Evolutionary conservation across 495 filamentous ascomycete genomes (phyloP), one percentile per base, ranked within the genome.

Genomic region (Durotheca rogersii): DNA sequence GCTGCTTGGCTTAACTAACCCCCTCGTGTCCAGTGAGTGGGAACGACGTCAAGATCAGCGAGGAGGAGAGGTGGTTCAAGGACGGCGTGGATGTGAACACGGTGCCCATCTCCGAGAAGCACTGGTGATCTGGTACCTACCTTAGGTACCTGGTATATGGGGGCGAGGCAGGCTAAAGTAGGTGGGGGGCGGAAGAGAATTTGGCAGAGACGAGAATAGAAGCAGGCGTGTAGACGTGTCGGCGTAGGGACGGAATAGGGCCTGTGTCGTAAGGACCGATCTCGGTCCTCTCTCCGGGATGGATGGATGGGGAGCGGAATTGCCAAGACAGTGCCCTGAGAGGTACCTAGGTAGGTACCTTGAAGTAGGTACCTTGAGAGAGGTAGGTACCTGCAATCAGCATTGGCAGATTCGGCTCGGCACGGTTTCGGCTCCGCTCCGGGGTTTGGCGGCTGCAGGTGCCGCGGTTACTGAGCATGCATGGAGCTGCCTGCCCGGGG

Each of bases 1-100:
- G n/a, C n/a, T n/a, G n/a, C n/a, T 20, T 59, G 12, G 53, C 44
- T 18, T 12, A 7, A n/a, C n/a, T n/a, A n/a, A n/a, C n/a, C n/a
- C n/a, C n/a, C n/a, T 11, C 4, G 32, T 21, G 1, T n/a, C 5
- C 30, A 59, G 56, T 95, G 91, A 93, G 88, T 63, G 91, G 87
- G 2, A 95, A 95, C 60, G 88, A 95, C 71, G 63, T 95, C 15
- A 73, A 81, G 61, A 83, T 95, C 36, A 69, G 52, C 1, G 81
- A 83, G 27, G 69, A 67, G 12, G 80, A 83, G 60, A 67, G 84
- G 38, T 88, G 85, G 85, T 86, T 83, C 58, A 78, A 72, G 60
- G 81, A 86, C 1, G 83, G 81, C 1, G 78, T 89, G 18, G 84
- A 93, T 71, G 86, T 94, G 5, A 77, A 95, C 51, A 64, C 74